These are phyloP conservation scores for Trametes elegans DNA, from an alignment of 768 basidiomycete species.

Conservation along the genomic window DNA sequence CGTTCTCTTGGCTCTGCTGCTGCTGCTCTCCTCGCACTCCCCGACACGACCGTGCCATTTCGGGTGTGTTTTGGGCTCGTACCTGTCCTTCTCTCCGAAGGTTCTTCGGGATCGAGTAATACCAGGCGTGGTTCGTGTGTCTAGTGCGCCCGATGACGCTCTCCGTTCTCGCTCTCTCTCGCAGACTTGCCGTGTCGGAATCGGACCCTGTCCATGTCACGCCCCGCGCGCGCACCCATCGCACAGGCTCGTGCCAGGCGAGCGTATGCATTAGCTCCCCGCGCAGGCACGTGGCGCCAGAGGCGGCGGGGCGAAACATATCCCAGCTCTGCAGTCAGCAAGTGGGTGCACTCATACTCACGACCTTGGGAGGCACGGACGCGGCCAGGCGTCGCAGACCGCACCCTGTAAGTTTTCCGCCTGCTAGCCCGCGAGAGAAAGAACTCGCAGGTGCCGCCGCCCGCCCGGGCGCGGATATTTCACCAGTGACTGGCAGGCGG, in stretches of 20 bases:
- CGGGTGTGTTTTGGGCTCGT: not conserved
- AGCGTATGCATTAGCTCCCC: not conserved
- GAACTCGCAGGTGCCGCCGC: not conserved
- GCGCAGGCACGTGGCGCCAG: conserved; percentile 1
- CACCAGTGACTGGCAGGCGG: not conserved
- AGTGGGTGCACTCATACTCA: not conserved
- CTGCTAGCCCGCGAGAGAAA: conserved; percentile 3
- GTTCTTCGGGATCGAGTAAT: conserved; percentile 16
- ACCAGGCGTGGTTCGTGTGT: not conserved
- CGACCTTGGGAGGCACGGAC: not conserved
- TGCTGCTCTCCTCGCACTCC: no score
- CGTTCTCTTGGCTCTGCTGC: not conserved
- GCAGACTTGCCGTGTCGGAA: no score
- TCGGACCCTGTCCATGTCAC: not conserved
- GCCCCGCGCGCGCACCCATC: not conserved
- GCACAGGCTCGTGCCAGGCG: not conserved
- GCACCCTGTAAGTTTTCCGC: conserved; percentile 17
- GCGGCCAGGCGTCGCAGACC: conserved; percentile 2
- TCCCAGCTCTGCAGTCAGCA: not conserved
- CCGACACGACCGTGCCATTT: no score
- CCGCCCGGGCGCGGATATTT: not conserved
- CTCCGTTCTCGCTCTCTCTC: not conserved
- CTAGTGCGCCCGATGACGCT: not conserved
- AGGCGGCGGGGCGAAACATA: conserved; percentile 3
- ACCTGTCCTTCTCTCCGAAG: conserved; percentile 14